Conservation (phyloP, 164 flowering plant species). For the Echeveria elegans region DNA sequence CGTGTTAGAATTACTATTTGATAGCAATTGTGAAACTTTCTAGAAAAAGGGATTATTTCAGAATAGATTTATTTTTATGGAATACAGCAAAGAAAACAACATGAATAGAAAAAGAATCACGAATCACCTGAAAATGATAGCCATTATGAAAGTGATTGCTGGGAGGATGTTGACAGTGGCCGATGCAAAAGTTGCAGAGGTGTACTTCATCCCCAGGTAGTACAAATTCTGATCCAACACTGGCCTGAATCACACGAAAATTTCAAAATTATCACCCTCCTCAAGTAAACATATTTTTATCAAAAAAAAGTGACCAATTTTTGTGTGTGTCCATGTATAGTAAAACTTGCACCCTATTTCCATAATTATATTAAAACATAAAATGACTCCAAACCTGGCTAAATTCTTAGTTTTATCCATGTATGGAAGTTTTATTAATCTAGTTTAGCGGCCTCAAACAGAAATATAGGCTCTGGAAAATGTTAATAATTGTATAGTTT, state of each 20-base stretch:
- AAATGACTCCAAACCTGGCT: too few relatives aligned
- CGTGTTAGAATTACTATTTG: neutral
- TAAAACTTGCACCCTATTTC: too few relatives aligned
- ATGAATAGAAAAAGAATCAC: constrained; percentile 20
- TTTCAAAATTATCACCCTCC: neutral
- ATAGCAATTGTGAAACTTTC: neutral
- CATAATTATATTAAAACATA: too few relatives aligned
- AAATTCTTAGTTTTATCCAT: too few relatives aligned
- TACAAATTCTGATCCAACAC: constrained; percentile 84
- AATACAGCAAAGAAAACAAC: neutral
- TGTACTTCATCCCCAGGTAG: constrained; percentile 56
- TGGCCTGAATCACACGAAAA: constrained; percentile 41
- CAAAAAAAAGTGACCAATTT: too few relatives aligned
- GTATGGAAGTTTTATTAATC: too few relatives aligned
- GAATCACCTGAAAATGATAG: constrained; percentile 60
- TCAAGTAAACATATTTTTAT: too few relatives aligned
- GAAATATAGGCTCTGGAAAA: too few relatives aligned
- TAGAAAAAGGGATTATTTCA: neutral
- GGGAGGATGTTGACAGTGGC: constrained; percentile 66
- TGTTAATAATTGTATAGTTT: too few relatives aligned
- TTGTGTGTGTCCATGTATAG: too few relatives aligned
- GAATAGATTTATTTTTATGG: neutral
- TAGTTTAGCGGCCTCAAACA: too few relatives aligned
- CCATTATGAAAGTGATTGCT: constrained; percentile 81
- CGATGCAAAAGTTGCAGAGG: constrained; percentile 72